Evolutionary conservation across 805 yeast genomes (phyloP), one percentile per base, ranked within the genome.

Genomic region (Suhomyces faveliae): DNA sequence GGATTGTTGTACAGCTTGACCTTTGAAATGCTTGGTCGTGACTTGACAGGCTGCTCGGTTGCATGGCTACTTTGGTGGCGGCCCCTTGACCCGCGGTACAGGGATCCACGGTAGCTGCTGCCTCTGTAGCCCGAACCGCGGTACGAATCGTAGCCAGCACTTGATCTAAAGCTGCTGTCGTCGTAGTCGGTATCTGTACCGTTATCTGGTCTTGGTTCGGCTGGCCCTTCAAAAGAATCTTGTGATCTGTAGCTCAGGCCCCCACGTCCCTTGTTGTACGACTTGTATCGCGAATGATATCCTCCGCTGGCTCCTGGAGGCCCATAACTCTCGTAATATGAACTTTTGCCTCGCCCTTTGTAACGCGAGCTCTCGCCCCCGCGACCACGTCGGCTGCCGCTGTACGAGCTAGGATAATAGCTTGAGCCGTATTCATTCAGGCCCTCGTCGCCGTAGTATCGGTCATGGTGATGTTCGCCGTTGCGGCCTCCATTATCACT

Each of bases 1-100:
- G 73, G 73, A 40, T 62, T 61, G 10, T 54, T 42, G 35, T 43
- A 46, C n/a, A 46, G 12, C 35, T 47, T 48, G 12, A 13, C 23
- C 21, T 33, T 33, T 33, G 37, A 33, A 17, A 33, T 15, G n/a
- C 37, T 33, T 9, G 37, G 37, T 11, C 37, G 37, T 11, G 37
- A 33, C n/a, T 17, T 33, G n/a, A 9, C 21, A 19, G 44, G 40
- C 17, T 33, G 25, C 2, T 37, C 40, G n/a, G 20, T 12, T 4
- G 22, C 10, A 17, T 37, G 40, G 13, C 10, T 20, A 37, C 15
- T 11, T 21, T 11, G 24, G n/a, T 27, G 43, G 17, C 43, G 30
- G 6, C 42, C 42, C 10, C 42, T 30, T n/a, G 15, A 11, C 6
- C 40, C 40, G 9, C 40, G 23, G n/a, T 37, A 37, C 11, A 25